Percentiles rank a stretch among this genome's conserved stretches.
Evolutionary conservation across 345 rosid species (phyloP).

Genomic region (Punica granatum): DNA sequence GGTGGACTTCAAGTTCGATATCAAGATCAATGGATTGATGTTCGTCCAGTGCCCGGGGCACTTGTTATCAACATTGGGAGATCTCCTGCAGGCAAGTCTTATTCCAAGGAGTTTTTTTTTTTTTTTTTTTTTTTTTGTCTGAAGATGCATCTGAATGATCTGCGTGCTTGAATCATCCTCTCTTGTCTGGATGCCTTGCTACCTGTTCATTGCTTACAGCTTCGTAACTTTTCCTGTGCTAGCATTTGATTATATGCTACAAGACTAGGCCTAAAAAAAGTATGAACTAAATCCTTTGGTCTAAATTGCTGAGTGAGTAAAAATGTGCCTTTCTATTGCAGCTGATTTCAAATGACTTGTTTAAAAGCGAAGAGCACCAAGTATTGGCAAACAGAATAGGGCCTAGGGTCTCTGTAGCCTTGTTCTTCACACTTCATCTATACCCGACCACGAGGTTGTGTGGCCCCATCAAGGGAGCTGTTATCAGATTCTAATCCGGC

Average conservation of each 20-base stretch:
- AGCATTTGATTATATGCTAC: too few species aligned
- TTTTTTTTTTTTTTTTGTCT: background rate
- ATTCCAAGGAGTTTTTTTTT: too few species aligned
- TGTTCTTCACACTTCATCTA: slow-evolving; percentile 22
- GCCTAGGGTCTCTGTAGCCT: slow-evolving; percentile 38
- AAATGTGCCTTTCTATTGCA: slow-evolving; percentile 2
- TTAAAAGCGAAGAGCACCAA: slow-evolving; percentile 39
- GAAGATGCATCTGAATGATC: background rate
- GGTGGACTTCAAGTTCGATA: slow-evolving; percentile 54
- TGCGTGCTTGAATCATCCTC: too few species aligned
- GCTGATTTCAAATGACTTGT: slow-evolving; percentile 43
- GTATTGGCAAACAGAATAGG: slow-evolving; percentile 30
- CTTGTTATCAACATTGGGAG: slow-evolving; percentile 51
- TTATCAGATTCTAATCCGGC: slow-evolving; percentile 35
- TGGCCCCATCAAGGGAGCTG: slow-evolving; percentile 36
- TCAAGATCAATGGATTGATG: slow-evolving; percentile 43
- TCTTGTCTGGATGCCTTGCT: too few species aligned
- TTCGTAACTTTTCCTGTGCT: too few species aligned
- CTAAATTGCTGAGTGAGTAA: background rate
- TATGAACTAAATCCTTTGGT: too few species aligned
- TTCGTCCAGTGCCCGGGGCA: slow-evolving; percentile 41
- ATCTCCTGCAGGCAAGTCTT: slow-evolving; percentile 45
- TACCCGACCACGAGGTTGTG: slow-evolving; percentile 8
- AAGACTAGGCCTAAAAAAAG: too few species aligned
- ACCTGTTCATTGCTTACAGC: background rate